A percentile compares a stretch with the other conserved stretches of the same genome.
Evolutionary conservation across 1,284 basidiomycete genomes (phyloP).

Genomic region (Nidula niveotomentosa): DNA sequence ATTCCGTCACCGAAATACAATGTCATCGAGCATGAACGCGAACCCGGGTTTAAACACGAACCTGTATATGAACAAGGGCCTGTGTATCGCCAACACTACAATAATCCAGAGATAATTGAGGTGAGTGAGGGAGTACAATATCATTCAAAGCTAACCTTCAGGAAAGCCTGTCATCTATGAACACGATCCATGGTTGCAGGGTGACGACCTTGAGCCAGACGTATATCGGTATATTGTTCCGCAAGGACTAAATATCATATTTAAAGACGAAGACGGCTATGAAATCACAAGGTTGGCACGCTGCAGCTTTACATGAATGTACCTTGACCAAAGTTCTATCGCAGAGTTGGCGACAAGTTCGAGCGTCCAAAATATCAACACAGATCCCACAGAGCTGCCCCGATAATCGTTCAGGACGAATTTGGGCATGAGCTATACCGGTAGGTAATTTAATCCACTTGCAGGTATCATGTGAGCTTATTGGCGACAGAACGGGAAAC

Average conservation of each 20-base stretch:
- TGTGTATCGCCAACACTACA: too few species aligned
- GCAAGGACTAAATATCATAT: slow-evolving; percentile 63
- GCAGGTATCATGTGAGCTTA: background rate
- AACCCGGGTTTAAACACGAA: too few species aligned
- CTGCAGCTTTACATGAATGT: too few species aligned
- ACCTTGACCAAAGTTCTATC: background rate
- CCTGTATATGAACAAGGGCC: too few species aligned
- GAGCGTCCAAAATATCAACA: slow-evolving; percentile 11
- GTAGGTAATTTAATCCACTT: slow-evolving; percentile 21
- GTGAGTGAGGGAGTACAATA: slow-evolving; percentile 4
- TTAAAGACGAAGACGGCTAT: slow-evolving; percentile 65
- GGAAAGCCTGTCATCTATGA: slow-evolving; percentile 21
- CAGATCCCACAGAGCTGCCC: slow-evolving; percentile 24
- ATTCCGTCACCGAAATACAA: too few species aligned
- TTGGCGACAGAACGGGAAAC: background rate
- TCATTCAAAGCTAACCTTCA: background rate
- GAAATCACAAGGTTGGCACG: slow-evolving; percentile 58
- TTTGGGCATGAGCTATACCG: slow-evolving; percentile 47
- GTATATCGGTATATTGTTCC: slow-evolving; percentile 65
- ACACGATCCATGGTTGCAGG: slow-evolving; percentile 21
- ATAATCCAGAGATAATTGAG: slow-evolving; percentile 11
- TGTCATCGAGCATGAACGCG: too few species aligned
- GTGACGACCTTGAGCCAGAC: slow-evolving; percentile 28
- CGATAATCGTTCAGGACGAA: slow-evolving; percentile 48
- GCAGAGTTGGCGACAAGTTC: slow-evolving; percentile 44